Conservation (phyloP, 352 stramenopile species). For the Peronospora farinosa region DNA sequence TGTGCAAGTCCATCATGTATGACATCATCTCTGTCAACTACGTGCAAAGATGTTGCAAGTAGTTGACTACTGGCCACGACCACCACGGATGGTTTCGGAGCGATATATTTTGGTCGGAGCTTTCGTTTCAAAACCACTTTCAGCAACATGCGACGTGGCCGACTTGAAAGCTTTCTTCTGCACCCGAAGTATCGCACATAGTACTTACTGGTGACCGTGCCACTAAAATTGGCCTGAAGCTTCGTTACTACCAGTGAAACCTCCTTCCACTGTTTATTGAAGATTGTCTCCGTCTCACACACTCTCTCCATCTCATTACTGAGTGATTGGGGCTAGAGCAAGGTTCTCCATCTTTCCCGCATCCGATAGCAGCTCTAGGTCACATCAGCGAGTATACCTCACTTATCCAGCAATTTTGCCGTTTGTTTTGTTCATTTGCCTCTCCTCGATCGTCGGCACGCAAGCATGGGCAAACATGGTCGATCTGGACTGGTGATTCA, state of each 20-base stretch:
- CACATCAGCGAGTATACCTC: too few relatives aligned
- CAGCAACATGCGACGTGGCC: background rate
- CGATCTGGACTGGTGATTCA: conserved; percentile 49
- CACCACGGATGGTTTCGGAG: conserved; percentile 16
- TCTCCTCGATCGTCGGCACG: background rate
- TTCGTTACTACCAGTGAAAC: conserved; percentile 7
- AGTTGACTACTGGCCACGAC: conserved; percentile 2
- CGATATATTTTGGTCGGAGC: conserved; percentile 20
- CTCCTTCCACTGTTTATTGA: conserved; percentile 9
- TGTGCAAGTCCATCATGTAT: too few relatives aligned
- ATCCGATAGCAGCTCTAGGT: background rate
- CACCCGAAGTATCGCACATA: conserved; percentile 21
- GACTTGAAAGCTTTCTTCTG: background rate
- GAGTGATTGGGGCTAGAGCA: background rate
- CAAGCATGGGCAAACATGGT: conserved; percentile 52
- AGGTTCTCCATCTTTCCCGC: too few relatives aligned
- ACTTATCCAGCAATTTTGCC: background rate
- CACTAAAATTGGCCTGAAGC: background rate
- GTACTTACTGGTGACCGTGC: conserved; percentile 10
- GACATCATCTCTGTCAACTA: background rate
- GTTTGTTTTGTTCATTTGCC: background rate
- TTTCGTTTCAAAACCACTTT: conserved; percentile 33
- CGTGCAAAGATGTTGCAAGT: background rate
- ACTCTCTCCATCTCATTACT: background rate
- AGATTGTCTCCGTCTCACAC: conserved; percentile 21